Evolutionary conservation across 176 grass and related monocot genomes (phyloP).

Genomic region (Triticum dicoccoides): DNA sequence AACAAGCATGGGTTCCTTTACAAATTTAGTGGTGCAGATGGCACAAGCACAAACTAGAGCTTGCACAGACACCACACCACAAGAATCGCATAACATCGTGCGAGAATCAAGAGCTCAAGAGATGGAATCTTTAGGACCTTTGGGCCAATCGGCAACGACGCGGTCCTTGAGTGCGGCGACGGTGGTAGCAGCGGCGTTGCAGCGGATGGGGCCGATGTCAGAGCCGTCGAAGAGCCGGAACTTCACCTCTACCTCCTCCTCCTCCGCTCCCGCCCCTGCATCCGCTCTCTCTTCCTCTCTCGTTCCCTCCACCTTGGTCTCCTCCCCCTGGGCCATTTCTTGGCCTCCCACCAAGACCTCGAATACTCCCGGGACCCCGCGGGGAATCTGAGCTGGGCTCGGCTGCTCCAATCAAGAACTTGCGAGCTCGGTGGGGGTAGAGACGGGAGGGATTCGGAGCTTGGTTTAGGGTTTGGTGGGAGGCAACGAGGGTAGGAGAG

Average conservation of each 20-base stretch:
- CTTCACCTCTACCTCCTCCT: slow-evolving; percentile 63
- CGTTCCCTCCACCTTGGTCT: slow-evolving; percentile 13
- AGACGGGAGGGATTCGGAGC: slow-evolving; percentile 12
- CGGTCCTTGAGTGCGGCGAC: slow-evolving; percentile 72
- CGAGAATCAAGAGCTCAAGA: neutral
- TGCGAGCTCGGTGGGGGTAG: neutral
- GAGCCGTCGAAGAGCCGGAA: slow-evolving; percentile 78
- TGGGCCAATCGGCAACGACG: slow-evolving; percentile 72
- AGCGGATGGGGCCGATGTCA: slow-evolving; percentile 66
- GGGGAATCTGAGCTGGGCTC: neutral
- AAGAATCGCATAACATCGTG: neutral
- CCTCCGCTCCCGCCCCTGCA: slow-evolving; percentile 10
- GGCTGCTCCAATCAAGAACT: neutral
- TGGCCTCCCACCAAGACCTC: slow-evolving; percentile 12
- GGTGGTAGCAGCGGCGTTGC: slow-evolving; percentile 53
- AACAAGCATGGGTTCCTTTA: slow-evolving; percentile 8
- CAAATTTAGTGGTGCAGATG: slow-evolving; percentile 31
- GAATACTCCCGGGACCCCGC: neutral
- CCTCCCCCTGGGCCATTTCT: slow-evolving; percentile 50
- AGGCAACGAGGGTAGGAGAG: slow-evolving; percentile 14
- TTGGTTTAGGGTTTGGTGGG: slow-evolving; percentile 52
- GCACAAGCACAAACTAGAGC: neutral
- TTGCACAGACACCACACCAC: neutral
- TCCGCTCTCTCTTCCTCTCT: slow-evolving; percentile 16
- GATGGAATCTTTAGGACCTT: slow-evolving; percentile 38